These are phyloP conservation scores for Ehretia macrophylla DNA, from an alignment of 257 asterid species.

Conservation along the genomic window DNA sequence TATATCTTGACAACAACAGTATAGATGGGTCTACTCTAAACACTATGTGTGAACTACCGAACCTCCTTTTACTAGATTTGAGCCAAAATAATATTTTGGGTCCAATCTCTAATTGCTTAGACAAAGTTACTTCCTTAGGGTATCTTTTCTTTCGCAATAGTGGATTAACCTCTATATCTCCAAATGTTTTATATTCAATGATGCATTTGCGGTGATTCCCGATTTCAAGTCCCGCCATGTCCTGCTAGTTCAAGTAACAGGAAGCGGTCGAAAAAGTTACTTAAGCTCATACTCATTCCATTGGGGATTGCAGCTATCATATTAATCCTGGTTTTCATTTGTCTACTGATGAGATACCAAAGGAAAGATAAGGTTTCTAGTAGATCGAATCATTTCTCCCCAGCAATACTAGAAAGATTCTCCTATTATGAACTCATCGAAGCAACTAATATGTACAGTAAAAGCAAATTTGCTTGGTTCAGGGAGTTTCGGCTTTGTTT, in stretches of 20 bases:
- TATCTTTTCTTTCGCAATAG: not conserved
- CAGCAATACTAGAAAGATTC: not conserved
- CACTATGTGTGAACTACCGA: not conserved
- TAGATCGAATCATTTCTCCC: not conserved
- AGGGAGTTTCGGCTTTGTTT: not conserved
- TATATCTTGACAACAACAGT: conserved; percentile 12
- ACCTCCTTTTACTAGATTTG: not conserved
- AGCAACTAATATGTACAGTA: not conserved
- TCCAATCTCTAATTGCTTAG: not conserved
- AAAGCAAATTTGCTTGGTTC: not conserved
- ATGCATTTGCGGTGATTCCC: not conserved
- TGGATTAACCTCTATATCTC: not conserved
- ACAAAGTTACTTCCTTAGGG: not conserved
- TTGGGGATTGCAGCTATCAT: not conserved
- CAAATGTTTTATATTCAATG: not conserved
- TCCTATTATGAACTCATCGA: conserved; percentile 9
- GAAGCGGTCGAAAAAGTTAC: not conserved
- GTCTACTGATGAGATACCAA: not conserved
- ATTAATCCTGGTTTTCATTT: not conserved
- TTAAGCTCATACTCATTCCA: not conserved
- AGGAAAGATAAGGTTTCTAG: not conserved
- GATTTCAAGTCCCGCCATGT: not conserved
- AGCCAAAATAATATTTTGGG: not conserved
- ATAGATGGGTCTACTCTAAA: not conserved
- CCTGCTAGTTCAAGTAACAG: not conserved